Conservation (phyloP, 306 rosid species). For the Comarum palustre region DNA sequence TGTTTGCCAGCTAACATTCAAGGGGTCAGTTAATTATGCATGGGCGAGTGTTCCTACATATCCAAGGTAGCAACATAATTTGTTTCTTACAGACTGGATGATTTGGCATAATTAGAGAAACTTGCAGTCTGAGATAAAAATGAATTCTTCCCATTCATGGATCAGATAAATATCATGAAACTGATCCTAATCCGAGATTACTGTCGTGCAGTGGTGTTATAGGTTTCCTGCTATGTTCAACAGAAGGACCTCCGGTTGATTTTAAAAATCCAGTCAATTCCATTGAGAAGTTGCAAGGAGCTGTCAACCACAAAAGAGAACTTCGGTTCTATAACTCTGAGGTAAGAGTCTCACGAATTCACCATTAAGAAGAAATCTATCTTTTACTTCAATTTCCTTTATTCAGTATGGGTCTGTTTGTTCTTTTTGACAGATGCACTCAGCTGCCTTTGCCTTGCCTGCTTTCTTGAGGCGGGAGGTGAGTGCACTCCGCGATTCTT, state of each 20-base stretch:
- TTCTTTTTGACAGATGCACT: conserved; percentile 59
- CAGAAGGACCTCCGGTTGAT: conserved; percentile 82
- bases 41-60: conserved; percentile 97
- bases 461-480: conserved; percentile 69
- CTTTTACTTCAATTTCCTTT: background rate
- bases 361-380: background rate
- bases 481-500: conserved; percentile 33
- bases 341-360: conserved; percentile 34
- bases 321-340: conserved; percentile 85
- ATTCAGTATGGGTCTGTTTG: background rate
- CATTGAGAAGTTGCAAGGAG: conserved; percentile 81
- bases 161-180: background rate
- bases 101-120: background rate
- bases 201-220: conserved; percentile 72
- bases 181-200: conserved; percentile 7
- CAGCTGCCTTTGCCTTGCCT: conserved; percentile 87
- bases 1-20: conserved; percentile 64
- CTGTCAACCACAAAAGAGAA: conserved; percentile 63
- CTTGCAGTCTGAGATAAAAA: background rate
- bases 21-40: conserved; percentile 88
- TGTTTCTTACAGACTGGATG: background rate
- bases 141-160: background rate
- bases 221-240: conserved; percentile 84
- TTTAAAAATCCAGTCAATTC: conserved; percentile 80
- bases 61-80: conserved; percentile 55